A percentile compares a stretch with the other conserved stretches of the same genome.
Conservation (phyloP, 2,329 filamentous ascomycete species). For the Colletotrichum lentis region DNA sequence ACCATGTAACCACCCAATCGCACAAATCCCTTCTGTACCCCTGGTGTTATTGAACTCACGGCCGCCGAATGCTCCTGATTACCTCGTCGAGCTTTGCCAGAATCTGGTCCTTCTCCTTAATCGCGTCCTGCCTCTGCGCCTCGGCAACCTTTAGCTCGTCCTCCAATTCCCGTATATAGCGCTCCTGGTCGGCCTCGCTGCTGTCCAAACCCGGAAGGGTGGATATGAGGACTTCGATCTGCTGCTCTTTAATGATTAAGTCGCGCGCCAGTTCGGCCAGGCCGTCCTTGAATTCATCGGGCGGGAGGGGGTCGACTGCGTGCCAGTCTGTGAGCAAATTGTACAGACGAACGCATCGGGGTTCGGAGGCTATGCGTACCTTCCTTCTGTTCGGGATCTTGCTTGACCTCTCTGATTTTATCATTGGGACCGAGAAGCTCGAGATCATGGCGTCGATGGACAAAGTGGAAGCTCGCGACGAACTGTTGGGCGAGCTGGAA, state of each 20-base stretch:
- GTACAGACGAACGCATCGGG: background rate
- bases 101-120: conserved; percentile 70
- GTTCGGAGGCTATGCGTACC: conserved; percentile 46
- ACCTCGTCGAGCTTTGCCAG: conserved; percentile 67
- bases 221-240: conserved; percentile 80
- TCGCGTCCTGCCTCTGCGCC: conserved; percentile 67
- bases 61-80: conserved; percentile 66
- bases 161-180: conserved; percentile 70
- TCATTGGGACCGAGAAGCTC: conserved; percentile 66
- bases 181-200: conserved; percentile 79
- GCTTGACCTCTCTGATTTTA: conserved; percentile 66
- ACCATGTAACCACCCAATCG: conserved; percentile 39
- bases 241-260: conserved; percentile 80
- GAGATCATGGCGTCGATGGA: conserved; percentile 74
- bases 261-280: conserved; percentile 79
- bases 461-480: conserved; percentile 71
- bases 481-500: conserved; percentile 72
- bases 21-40: conserved; percentile 10
- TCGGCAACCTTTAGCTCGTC: conserved; percentile 71
- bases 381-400: conserved; percentile 61
- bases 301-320: conserved; percentile 67
- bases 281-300: conserved; percentile 71
- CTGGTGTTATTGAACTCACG: conserved; percentile 49
- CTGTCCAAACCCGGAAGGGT: conserved; percentile 79
- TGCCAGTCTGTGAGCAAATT: conserved; percentile 28